Conservation (phyloP, 2,329 filamentous ascomycete genomes). For the Ophiosphaerella herpotricha region DNA sequence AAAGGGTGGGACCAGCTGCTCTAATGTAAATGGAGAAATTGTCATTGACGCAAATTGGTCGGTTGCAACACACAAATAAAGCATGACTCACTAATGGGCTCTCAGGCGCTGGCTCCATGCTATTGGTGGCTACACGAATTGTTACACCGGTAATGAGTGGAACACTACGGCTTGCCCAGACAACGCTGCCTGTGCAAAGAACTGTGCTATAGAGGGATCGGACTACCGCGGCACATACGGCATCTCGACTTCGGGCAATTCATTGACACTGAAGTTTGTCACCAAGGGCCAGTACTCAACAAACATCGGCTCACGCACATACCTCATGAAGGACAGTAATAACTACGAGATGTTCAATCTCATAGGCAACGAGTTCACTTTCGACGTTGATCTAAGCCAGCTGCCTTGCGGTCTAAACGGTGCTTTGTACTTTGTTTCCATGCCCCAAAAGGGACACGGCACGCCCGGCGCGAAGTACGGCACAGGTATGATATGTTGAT, state of each 20-base stretch:
- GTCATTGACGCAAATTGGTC: slow-evolving; percentile 51
- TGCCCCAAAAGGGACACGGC: slow-evolving; percentile 58
- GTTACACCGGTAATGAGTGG: slow-evolving; percentile 49
- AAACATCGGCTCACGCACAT: slow-evolving; percentile 44
- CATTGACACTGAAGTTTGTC: slow-evolving; percentile 60
- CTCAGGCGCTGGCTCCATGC: slow-evolving; percentile 50
- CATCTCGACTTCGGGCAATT: slow-evolving; percentile 55
- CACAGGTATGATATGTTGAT: slow-evolving; percentile 50
- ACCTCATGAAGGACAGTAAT: slow-evolving; percentile 39
- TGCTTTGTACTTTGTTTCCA: slow-evolving; percentile 54
- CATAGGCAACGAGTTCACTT: slow-evolving; percentile 42
- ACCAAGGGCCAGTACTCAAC: slow-evolving; percentile 52
- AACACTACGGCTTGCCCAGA: slow-evolving; percentile 43
- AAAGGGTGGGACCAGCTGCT: slow-evolving; percentile 37
- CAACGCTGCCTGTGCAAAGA: slow-evolving; percentile 34
- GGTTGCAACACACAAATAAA: no score
- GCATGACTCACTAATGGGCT: no score
- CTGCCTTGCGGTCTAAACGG: slow-evolving; percentile 72
- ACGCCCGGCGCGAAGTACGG: slow-evolving; percentile 55
- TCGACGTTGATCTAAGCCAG: slow-evolving; percentile 56
- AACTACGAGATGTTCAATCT: slow-evolving; percentile 44
- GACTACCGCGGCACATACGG: slow-evolving; percentile 45
- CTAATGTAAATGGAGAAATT: slow-evolving; percentile 39
- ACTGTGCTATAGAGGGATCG: slow-evolving; percentile 46
- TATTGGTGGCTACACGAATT: slow-evolving; percentile 44